phyloP scores from a whole-genome alignment of 345 rosid genomes.

The Salix dunnii region DNA sequence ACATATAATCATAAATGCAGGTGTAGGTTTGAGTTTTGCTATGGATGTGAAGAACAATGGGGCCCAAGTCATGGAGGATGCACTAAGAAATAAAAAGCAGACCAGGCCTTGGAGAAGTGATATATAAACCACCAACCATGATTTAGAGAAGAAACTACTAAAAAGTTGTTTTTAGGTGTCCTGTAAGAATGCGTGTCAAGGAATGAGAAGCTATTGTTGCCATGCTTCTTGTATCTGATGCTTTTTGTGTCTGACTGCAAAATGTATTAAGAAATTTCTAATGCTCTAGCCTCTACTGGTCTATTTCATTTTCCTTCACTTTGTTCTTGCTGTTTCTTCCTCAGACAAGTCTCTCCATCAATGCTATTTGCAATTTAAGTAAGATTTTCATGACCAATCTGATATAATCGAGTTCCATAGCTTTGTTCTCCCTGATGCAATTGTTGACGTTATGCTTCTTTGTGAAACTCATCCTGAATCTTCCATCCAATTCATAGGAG shows the following conservation, averaged over 20 bases:
- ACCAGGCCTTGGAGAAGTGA: neutral
- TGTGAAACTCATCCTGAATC: no score
- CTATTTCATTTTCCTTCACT: no score
- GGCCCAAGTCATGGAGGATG: constrained; percentile 30
- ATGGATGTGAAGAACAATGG: constrained; percentile 42
- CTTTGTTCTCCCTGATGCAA: no score
- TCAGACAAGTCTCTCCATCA: no score
- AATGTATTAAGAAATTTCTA: neutral
- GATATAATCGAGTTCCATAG: neutral
- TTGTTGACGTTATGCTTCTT: no score
- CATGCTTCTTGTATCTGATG: neutral
- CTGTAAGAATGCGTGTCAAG: neutral
- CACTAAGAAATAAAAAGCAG: constrained; percentile 7
- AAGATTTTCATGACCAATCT: neutral
- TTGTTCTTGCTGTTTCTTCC: no score
- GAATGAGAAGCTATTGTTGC: neutral
- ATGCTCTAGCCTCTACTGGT: no score
- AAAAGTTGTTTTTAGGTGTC: neutral
- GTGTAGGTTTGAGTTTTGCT: constrained; percentile 45
- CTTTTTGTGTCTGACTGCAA: no score
- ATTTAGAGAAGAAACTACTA: neutral
- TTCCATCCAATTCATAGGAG: neutral
- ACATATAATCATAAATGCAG: constrained; percentile 24
- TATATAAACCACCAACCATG: neutral
- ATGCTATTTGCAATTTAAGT: no score